Evolutionary conservation across 768 basidiomycete species (phyloP).

Genomic region (Psilocybe sp.): DNA sequence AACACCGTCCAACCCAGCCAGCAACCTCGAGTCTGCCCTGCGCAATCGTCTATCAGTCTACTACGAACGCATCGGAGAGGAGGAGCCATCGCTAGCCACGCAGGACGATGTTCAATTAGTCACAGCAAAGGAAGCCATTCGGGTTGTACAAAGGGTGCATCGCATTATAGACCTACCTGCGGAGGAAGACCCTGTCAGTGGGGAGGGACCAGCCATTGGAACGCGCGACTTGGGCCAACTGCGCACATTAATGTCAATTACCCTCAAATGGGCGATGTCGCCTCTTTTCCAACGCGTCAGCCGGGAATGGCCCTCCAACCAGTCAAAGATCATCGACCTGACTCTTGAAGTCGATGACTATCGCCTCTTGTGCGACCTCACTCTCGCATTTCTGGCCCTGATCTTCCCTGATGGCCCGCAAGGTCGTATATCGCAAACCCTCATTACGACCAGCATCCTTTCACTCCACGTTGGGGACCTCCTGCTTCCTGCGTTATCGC

Average conservation of each 20-base stretch:
- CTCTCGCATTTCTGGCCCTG: slow-evolving; percentile 41
- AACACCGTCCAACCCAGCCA: slow-evolving; percentile 17
- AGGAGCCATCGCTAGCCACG: neutral
- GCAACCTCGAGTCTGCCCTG: slow-evolving; percentile 35
- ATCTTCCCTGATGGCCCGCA: slow-evolving; percentile 53
- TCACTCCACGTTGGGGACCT: slow-evolving; percentile 55
- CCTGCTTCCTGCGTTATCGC: slow-evolving; percentile 53
- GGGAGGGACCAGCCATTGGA: slow-evolving; percentile 44
- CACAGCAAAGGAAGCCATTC: slow-evolving; percentile 56
- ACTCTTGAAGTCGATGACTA: slow-evolving; percentile 42
- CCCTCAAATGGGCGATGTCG: slow-evolving; percentile 71
- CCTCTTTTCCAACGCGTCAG: slow-evolving; percentile 46
- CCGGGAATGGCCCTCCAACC: slow-evolving; percentile 32
- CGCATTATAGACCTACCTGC: slow-evolving; percentile 26
- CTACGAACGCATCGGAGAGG: slow-evolving; percentile 23
- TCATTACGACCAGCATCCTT: slow-evolving; percentile 59
- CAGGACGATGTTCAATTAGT: slow-evolving; percentile 44
- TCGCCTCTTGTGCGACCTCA: slow-evolving; percentile 37
- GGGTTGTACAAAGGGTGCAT: slow-evolving; percentile 47
- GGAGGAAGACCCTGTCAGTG: neutral
- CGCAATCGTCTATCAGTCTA: slow-evolving; percentile 37
- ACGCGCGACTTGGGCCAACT: slow-evolving; percentile 64
- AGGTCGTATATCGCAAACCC: slow-evolving; percentile 50
- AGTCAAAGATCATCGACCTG: slow-evolving; percentile 41
- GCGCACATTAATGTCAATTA: slow-evolving; percentile 61